phyloP scores from a whole-genome alignment of 2,329 filamentous ascomycete species.

The Botryotinia calthae region DNA sequence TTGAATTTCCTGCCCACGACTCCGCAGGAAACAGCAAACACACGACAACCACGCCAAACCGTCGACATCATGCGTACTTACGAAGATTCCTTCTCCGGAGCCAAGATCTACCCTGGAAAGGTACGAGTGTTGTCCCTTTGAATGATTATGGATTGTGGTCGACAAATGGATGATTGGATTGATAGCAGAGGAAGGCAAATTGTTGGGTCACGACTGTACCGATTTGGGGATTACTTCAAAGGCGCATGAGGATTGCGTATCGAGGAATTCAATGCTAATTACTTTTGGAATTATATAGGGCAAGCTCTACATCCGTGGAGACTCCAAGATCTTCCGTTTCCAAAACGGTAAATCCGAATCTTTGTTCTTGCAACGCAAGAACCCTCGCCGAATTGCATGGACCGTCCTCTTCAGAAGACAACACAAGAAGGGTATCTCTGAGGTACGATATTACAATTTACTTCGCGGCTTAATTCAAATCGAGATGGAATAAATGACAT shows the following conservation, averaged over 20 bases:
- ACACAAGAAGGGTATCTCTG: conserved; percentile 99
- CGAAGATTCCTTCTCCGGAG: conserved; percentile 74
- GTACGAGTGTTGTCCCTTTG: conserved; percentile 47
- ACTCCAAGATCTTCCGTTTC: conserved; percentile 99
- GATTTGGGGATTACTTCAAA: background rate
- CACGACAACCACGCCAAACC: conserved; percentile 27
- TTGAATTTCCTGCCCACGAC: conserved; percentile 25
- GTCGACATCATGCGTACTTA: conserved; percentile 46
- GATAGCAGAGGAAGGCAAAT: conserved; percentile 15
- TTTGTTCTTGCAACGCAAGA: conserved; percentile 99
- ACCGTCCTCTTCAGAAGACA: conserved; percentile 96
- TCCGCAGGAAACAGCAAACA: conserved; percentile 29
- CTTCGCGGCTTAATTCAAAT: background rate
- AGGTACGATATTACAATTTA: conserved; percentile 65
- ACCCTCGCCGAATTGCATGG: conserved; percentile 99
- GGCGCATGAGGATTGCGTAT: background rate
- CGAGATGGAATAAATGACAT: conserved; percentile 1
- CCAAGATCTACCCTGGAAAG: conserved; percentile 80
- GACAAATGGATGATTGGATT: conserved; percentile 18
- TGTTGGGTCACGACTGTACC: background rate
- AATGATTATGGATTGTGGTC: conserved; percentile 26
- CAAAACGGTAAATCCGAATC: conserved; percentile 99
- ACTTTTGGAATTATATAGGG: conserved; percentile 57
- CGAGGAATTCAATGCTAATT: conserved; percentile 30
- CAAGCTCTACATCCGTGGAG: conserved; percentile 99